Conservation (phyloP, 2,329 filamentous ascomycete genomes). For the Scytalidium sp. region DNA sequence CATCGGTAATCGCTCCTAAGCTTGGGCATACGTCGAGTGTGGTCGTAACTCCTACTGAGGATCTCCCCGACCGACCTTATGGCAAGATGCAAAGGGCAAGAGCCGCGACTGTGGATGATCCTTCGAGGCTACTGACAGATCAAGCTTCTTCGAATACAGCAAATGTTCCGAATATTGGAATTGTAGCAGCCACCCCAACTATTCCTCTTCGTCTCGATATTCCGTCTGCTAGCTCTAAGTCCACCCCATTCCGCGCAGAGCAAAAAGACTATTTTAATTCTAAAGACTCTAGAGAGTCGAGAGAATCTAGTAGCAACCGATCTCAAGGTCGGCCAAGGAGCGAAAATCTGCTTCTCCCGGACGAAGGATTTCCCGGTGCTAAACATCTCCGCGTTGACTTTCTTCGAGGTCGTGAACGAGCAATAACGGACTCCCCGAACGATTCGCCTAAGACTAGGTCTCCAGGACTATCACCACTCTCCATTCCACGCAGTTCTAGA, state of each 20-base stretch:
- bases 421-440: slow-evolving; percentile 8
- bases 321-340: slow-evolving; percentile 17
- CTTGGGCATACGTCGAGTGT: slow-evolving; percentile 29
- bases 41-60: slow-evolving; percentile 37
- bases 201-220: slow-evolving; percentile 29
- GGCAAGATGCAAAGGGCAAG: slow-evolving; percentile 12
- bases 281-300: slow-evolving; percentile 23
- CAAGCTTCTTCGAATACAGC: slow-evolving; percentile 21
- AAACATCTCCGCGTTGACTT: slow-evolving; percentile 21
- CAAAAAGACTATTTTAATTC: slow-evolving; percentile 4
- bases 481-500: slow-evolving; percentile 25
- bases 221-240: slow-evolving; percentile 11
- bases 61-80: slow-evolving; percentile 10
- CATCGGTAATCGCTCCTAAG: slow-evolving; percentile 39
- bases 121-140: slow-evolving; percentile 10
- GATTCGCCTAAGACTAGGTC: slow-evolving; percentile 14
- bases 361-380: slow-evolving; percentile 32
- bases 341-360: slow-evolving; percentile 38
- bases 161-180: slow-evolving; percentile 24
- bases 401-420: slow-evolving; percentile 30
- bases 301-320: slow-evolving; percentile 28
- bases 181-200: slow-evolving; percentile 36
- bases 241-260: slow-evolving; percentile 6
- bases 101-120: slow-evolving; percentile 30
- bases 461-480: slow-evolving; percentile 18